These are phyloP conservation scores for Alternaria novae-zelandiae DNA, from an alignment of 2,329 filamentous ascomycete species.

Conservation along the genomic window DNA sequence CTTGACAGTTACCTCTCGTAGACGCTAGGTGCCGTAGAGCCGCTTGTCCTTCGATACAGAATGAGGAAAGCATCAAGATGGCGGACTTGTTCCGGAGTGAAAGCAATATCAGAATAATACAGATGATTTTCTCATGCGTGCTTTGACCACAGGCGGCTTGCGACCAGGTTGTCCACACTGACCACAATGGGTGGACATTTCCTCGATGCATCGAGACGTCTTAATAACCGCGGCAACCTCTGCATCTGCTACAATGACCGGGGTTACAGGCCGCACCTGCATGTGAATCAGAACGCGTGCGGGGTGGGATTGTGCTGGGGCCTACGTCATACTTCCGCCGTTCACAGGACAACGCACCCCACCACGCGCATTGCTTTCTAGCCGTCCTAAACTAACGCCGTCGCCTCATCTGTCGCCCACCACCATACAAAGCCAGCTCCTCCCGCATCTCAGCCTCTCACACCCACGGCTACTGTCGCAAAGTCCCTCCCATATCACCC, in stretches of 20 bases:
- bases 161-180: not conserved
- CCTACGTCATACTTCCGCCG: conserved; percentile 9
- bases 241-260: not conserved
- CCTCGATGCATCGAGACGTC: not conserved
- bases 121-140: not conserved
- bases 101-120: not conserved
- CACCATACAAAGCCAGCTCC: not conserved
- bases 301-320: conserved; percentile 9
- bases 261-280: conserved; percentile 2
- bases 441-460: not conserved
- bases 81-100: not conserved
- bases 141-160: not conserved
- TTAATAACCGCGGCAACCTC: conserved; percentile 7
- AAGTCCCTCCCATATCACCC: conserved; percentile 4
- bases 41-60: not conserved
- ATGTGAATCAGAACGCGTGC: conserved; percentile 3
- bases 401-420: conserved; percentile 1
- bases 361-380: conserved; percentile 8
- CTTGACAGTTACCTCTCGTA: not conserved
- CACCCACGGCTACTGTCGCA: conserved; percentile 12
- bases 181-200: not conserved
- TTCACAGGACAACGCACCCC: conserved; percentile 14
- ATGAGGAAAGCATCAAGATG: not conserved
- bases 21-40: not conserved
- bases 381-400: conserved; percentile 6